Evolutionary conservation across 2,329 filamentous ascomycete species (phyloP), one percentile per base, ranked within the genome.

Genomic region (Venturia effusa): DNA sequence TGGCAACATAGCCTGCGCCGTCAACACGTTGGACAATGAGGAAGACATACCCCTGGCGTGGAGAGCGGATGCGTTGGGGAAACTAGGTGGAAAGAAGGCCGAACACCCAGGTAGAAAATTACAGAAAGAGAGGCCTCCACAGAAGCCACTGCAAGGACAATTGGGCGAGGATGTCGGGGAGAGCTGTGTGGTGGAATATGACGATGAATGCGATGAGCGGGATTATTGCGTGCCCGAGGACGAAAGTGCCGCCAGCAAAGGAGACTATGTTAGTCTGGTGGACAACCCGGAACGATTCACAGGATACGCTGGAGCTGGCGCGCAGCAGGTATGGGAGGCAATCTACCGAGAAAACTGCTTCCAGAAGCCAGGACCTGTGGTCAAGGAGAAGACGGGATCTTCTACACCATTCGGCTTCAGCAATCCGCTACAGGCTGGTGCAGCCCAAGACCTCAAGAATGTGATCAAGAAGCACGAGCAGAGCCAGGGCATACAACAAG

Each of bases 331-430:
- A 19, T 99, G 94, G 94, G 88, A 96, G 73, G 89, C 94, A 64
- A 92, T 99, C 66, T 99, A 99, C 77, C 84, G 91, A 62, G 94
- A 99, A 76, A 99, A 99, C 75, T 99, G 94, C 78, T 99, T 99
- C 79, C 79, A 84, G 67, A 83, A 78, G 68, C 73, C 74, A 13
- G 69, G 71, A 2, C 71, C 73, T 66, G 40, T 59, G 75, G 73
- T 77, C 74, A 66, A 72, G 62, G 65, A 69, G 69, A 67, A 68
- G 67, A 73, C 71, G 10, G 19, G 39, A 40, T 65, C 59, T 13
- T 72, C 71, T 32, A 70, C 70, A 17, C 74, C 74, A 0, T 70
- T 78, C 48, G 76, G 76, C 32, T 78, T 75, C 7, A 76, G 82
- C 43, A 76, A 74, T 22, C 73, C 74, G 60, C 73, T 77, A 57